A percentile compares a stretch with the other conserved stretches of the same genome.
phyloP scores from a whole-genome alignment of 345 rosid genomes.

The Gossypium anomalum region DNA sequence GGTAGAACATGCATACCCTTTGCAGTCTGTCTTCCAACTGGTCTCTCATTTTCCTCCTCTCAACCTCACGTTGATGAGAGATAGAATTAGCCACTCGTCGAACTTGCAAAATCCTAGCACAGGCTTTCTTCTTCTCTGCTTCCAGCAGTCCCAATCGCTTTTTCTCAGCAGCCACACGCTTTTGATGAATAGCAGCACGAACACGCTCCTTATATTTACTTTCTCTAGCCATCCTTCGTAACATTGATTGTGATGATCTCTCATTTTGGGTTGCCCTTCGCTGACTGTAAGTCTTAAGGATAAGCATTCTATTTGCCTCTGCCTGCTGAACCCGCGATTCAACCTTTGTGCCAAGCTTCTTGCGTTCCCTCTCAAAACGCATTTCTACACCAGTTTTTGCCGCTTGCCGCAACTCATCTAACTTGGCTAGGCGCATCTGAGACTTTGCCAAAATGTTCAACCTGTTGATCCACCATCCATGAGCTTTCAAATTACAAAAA shows the following conservation, averaged over 20 bases:
- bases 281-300: constrained; percentile 66
- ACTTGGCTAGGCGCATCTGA: constrained; percentile 73
- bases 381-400: constrained; percentile 75
- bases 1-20: constrained; percentile 46
- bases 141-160: constrained; percentile 82
- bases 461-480: constrained; percentile 30
- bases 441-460: constrained; percentile 72
- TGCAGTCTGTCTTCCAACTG: constrained; percentile 83
- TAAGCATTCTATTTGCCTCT: constrained; percentile 83
- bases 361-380: constrained; percentile 73
- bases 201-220: constrained; percentile 87
- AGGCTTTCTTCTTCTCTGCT: constrained; percentile 81
- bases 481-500: constrained; percentile 1
- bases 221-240: constrained; percentile 75
- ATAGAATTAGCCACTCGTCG: constrained; percentile 67
- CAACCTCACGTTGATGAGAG: constrained; percentile 78
- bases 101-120: constrained; percentile 72
- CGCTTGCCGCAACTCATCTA: constrained; percentile 90
- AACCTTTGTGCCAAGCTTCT: constrained; percentile 79
- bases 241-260: constrained; percentile 76
- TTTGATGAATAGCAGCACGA: constrained; percentile 78
- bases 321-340: constrained; percentile 82
- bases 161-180: constrained; percentile 88
- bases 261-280: constrained; percentile 72
- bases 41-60: constrained; percentile 77